Conservation (phyloP, 2,329 filamentous ascomycete species). For the Metarhizium brunneum region DNA sequence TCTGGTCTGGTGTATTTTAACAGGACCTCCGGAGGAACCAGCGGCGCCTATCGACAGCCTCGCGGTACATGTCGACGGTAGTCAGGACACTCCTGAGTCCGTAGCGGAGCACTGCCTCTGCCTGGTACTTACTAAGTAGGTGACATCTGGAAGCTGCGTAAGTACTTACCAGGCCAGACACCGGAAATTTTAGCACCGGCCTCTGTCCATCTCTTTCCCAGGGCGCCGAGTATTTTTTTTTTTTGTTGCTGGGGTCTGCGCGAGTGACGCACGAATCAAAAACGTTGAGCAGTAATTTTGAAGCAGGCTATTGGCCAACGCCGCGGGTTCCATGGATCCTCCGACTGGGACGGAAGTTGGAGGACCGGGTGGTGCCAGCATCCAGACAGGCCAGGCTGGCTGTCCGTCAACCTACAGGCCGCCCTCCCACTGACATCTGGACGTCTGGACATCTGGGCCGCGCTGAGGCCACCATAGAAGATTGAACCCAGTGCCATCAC, state of each 20-base stretch:
- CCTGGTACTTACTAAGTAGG: not conserved
- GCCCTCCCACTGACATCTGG: too few species aligned
- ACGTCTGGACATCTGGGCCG: too few species aligned
- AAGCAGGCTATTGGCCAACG: slow-evolving; percentile 15
- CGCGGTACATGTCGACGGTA: too few species aligned
- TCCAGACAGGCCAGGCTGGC: not conserved
- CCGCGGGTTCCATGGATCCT: not conserved
- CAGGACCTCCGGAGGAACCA: slow-evolving; percentile 4
- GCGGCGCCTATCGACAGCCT: not conserved
- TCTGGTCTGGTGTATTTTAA: not conserved
- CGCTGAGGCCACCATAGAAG: too few species aligned
- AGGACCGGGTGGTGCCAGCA: slow-evolving; percentile 15
- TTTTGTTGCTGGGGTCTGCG: not conserved
- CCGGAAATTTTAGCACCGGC: too few species aligned
- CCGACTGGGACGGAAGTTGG: slow-evolving; percentile 15
- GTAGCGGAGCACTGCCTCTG: not conserved
- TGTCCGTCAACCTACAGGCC: too few species aligned
- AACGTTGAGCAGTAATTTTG: slow-evolving; percentile 18
- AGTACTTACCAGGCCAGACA: not conserved
- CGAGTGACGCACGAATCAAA: slow-evolving; percentile 16
- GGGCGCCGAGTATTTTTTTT: not conserved
- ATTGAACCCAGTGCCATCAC: too few species aligned
- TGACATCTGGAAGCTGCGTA: not conserved
- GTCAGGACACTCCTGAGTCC: not conserved
- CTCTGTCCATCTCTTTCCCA: not conserved